Evolutionary conservation across 306 rosid species (phyloP).

Genomic region (Pachyrhizus erosus): DNA sequence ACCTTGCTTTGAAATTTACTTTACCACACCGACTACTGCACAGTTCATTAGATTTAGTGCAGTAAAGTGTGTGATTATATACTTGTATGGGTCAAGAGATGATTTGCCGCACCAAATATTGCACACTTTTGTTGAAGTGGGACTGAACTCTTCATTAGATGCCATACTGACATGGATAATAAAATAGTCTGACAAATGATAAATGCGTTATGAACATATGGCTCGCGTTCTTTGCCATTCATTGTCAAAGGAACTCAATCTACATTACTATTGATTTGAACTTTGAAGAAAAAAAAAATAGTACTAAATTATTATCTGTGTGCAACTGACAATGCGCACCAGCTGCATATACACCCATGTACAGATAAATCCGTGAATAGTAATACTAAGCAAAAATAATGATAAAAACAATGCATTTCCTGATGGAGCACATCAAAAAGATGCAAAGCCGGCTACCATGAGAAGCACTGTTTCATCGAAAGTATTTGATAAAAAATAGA

Average conservation of each 20-base stretch:
- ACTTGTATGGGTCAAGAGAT: too few relatives aligned
- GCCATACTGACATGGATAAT: too few relatives aligned
- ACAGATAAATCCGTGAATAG: not conserved
- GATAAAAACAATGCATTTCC: not conserved
- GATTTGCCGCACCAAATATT: too few relatives aligned
- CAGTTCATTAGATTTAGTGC: too few relatives aligned
- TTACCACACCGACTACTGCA: too few relatives aligned
- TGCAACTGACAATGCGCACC: conserved; percentile 16
- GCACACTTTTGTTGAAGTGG: too few relatives aligned
- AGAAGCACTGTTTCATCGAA: not conserved
- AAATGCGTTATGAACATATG: too few relatives aligned
- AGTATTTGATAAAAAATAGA: conserved; percentile 3
- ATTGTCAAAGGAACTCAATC: not conserved
- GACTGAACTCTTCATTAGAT: too few relatives aligned
- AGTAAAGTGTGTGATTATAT: too few relatives aligned
- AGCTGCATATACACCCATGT: not conserved
- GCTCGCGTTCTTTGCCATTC: not conserved
- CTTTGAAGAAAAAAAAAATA: not conserved
- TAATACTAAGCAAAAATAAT: not conserved
- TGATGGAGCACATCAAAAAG: not conserved
- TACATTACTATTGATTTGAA: not conserved
- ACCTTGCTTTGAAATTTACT: too few relatives aligned
- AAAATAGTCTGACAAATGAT: too few relatives aligned
- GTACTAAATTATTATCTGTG: conserved; percentile 16
- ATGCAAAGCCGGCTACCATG: not conserved